These are phyloP conservation scores for Alternaria novae-zelandiae DNA, from an alignment of 2,329 filamentous ascomycete species.

Conservation along the genomic window DNA sequence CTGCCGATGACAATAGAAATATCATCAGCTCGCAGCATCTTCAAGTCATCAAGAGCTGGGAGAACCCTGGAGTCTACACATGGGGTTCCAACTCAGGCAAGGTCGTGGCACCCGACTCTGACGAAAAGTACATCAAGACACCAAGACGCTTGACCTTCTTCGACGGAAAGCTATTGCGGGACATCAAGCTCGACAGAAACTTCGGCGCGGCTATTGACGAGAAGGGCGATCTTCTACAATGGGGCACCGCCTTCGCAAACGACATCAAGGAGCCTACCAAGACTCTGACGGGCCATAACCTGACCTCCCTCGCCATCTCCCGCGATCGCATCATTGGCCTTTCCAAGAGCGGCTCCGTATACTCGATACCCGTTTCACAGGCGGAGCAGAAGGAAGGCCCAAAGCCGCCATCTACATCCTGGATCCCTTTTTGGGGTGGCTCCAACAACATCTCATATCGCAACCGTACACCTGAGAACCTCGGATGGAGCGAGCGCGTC, in stretches of 20 bases:
- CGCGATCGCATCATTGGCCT: conserved; percentile 83
- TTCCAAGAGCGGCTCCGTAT: conserved; percentile 76
- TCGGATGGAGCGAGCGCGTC: conserved; percentile 75
- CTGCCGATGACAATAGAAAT: conserved; percentile 75
- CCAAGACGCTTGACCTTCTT: conserved; percentile 83
- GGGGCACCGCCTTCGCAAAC: conserved; percentile 79
- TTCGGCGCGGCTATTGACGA: conserved; percentile 90
- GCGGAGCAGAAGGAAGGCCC: conserved; percentile 70
- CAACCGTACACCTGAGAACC: conserved; percentile 67
- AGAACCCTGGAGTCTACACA: conserved; percentile 85
- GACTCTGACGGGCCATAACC: conserved; percentile 82
- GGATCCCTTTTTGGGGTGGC: conserved; percentile 76
- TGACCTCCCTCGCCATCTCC: conserved; percentile 78
- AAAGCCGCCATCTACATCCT: conserved; percentile 70
- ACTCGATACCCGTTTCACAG: conserved; percentile 80
- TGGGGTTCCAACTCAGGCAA: conserved; percentile 89
- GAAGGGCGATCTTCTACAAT: conserved; percentile 87
- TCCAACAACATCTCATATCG: conserved; percentile 73
- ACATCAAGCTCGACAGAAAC: conserved; percentile 81
- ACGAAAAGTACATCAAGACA: conserved; percentile 78
- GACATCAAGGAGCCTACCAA: conserved; percentile 67
- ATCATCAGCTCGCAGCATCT: conserved; percentile 83
- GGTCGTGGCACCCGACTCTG: conserved; percentile 84
- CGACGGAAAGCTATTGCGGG: conserved; percentile 80
- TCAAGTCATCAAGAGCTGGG: conserved; percentile 82